phyloP scores from a whole-genome alignment of 441 rosid genomes.

The Brassica hybrid region DNA sequence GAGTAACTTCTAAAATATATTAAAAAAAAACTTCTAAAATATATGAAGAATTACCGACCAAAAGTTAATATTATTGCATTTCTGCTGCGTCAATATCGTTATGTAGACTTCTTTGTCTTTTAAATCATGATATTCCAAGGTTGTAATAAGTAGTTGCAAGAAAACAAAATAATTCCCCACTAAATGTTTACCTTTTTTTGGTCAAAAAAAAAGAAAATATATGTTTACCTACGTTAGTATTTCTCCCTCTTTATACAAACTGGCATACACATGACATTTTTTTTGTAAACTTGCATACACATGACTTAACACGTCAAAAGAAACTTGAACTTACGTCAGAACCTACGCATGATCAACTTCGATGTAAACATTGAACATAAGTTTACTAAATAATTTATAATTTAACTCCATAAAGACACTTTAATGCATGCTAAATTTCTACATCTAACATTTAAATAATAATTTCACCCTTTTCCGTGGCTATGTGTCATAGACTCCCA shows the following conservation, averaged over 20 bases:
- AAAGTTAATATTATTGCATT: too few relatives aligned
- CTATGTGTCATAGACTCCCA: slow-evolving; percentile 30
- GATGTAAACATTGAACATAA: slow-evolving; percentile 17
- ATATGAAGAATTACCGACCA: too few relatives aligned
- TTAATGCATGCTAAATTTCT: slow-evolving; percentile 28
- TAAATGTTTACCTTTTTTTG: too few relatives aligned
- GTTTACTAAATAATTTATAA: neutral
- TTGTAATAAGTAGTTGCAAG: slow-evolving; percentile 17
- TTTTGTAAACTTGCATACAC: neutral
- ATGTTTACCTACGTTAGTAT: slow-evolving; percentile 3
- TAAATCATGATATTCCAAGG: slow-evolving; percentile 3
- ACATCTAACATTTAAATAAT: slow-evolving; percentile 30
- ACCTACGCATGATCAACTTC: slow-evolving; percentile 13
- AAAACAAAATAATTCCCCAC: neutral
- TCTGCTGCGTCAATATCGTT: too few relatives aligned
- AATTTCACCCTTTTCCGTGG: neutral
- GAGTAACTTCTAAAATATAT: too few relatives aligned
- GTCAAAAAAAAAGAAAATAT: too few relatives aligned
- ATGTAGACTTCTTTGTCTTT: too few relatives aligned
- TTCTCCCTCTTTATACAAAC: slow-evolving; percentile 1
- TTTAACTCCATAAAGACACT: slow-evolving; percentile 28
- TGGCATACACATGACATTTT: slow-evolving; percentile 3
- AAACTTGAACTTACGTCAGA: slow-evolving; percentile 12
- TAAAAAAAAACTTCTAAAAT: too few relatives aligned
- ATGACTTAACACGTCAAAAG: slow-evolving; percentile 27